phyloP scores from a whole-genome alignment of 805 yeast species.

The Nakazawaea sp. region DNA sequence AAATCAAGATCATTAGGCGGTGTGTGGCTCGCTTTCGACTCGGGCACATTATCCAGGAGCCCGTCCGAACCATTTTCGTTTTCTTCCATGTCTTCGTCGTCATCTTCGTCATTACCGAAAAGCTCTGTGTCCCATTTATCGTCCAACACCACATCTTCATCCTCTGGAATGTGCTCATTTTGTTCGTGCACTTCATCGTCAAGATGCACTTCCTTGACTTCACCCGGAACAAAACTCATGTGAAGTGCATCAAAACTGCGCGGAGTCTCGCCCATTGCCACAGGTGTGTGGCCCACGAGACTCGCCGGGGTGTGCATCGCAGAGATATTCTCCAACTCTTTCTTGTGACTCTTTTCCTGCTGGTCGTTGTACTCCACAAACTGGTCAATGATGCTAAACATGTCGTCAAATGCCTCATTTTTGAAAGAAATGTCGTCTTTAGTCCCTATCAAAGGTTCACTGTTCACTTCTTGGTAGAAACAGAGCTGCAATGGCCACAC shows the following conservation, averaged over 20 bases:
- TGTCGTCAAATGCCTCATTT: slow-evolving; percentile 14
- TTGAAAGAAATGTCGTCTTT: neutral
- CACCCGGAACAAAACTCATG: neutral
- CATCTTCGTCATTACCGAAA: slow-evolving; percentile 18
- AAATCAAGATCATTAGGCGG: slow-evolving; percentile 18
- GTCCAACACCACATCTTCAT: slow-evolving; percentile 7
- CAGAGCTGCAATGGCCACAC: slow-evolving; percentile 72
- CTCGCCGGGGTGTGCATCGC: slow-evolving; percentile 14
- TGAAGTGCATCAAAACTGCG: neutral
- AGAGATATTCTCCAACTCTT: slow-evolving; percentile 13
- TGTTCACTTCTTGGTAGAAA: slow-evolving; percentile 37
- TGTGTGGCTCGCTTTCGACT: slow-evolving; percentile 14
- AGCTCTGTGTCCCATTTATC: slow-evolving; percentile 13
- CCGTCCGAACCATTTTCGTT: neutral
- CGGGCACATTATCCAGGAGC: neutral
- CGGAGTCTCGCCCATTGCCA: neutral
- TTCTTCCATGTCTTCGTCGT: slow-evolving; percentile 11
- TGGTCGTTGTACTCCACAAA: slow-evolving; percentile 18
- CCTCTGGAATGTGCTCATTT: neutral
- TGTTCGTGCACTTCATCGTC: neutral
- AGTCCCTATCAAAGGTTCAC: neutral
- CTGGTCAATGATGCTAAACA: slow-evolving; percentile 21
- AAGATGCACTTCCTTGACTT: neutral
- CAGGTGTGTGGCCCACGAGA: slow-evolving; percentile 1
- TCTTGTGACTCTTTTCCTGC: slow-evolving; percentile 11